Evolutionary conservation across 2,329 filamentous ascomycete genomes (phyloP), one percentile per base, ranked within the genome.

Genomic region (Xylariaceae sp.): DNA sequence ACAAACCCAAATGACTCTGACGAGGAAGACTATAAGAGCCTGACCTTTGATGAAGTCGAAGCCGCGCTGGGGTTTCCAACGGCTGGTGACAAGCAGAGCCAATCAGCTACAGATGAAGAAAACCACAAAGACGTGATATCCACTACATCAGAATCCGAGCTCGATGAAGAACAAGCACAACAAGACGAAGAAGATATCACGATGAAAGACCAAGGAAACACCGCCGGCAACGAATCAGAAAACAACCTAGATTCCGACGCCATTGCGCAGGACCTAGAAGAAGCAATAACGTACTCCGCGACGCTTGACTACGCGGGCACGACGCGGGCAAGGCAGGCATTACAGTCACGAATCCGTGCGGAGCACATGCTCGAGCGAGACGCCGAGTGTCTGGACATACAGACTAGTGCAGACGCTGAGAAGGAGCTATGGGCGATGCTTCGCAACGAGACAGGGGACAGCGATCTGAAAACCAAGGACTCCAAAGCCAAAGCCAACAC

Each of bases 41-140:
- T 81, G 71, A 59, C 71, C 0, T 80, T 76, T 56, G 70, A 76
- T 13, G 72, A 76, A 24, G 74, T 81, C 7, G 79, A 81, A 61
- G 58, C 61, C 1, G 67, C 66, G 1, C 69, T 81, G 2, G 70
- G 63, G 11, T 55, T 59, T 36, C 53, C 55, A 3, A 26, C 11
- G 15, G 29, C n/a, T 23, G 43, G 36, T 20, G 30, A 18, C 11
- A 18, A 3, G 33, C 33, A 30, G 20, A 36, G 7, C 18, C 48
- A 49, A 43, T 59, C 48, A 21, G 58, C 49, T 13, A 32, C 32
- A 33, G 42, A 54, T 10, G 45, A 45, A 16, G 46, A 10, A 51
- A 43, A 46, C 11, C 26, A 42, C 15, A 20, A 29, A 18, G 36
- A 50, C 4, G n/a, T n/a, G n/a, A n/a, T n/a, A n/a, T n/a, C n/a